Conservation (phyloP, 164 flowering plant species). For the Cinnamomum chago region DNA sequence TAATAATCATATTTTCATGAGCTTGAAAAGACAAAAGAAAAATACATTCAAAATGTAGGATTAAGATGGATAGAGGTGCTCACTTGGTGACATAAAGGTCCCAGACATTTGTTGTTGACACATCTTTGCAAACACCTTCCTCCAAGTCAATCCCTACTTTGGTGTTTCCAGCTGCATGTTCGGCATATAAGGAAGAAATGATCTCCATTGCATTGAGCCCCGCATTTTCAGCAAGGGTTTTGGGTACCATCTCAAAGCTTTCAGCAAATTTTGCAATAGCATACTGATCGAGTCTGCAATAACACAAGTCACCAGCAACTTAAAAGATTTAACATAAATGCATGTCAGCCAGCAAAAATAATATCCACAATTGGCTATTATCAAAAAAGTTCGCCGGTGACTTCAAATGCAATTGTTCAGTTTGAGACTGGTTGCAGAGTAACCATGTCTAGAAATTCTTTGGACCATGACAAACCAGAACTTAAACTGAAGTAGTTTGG, state of each 20-base stretch:
- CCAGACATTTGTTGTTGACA: slow-evolving; percentile 56
- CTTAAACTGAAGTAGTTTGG: no score
- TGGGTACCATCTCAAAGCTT: slow-evolving; percentile 94
- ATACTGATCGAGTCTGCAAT: slow-evolving; percentile 88
- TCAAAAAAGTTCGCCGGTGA: not conserved
- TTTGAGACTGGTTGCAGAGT: no score
- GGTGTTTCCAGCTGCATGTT: slow-evolving; percentile 76
- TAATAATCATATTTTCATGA: not conserved
- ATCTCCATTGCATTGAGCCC: slow-evolving; percentile 95
- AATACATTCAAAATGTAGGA: not conserved
- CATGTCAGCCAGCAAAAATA: not conserved
- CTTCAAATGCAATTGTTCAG: no score
- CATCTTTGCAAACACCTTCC: slow-evolving; percentile 77
- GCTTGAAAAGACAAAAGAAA: not conserved
- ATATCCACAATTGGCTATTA: not conserved
- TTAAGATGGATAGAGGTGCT: slow-evolving; percentile 17
- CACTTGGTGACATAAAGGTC: slow-evolving; percentile 87
- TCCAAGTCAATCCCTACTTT: slow-evolving; percentile 83
- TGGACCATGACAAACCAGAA: no score
- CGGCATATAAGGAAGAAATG: slow-evolving; percentile 84
- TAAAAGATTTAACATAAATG: not conserved
- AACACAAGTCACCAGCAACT: not conserved
- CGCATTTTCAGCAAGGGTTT: slow-evolving; percentile 90
- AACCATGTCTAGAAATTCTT: not conserved
- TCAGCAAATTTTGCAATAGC: slow-evolving; percentile 94